Conservation (phyloP, 2,329 filamentous ascomycete species). For the Pyricularia sp. region DNA sequence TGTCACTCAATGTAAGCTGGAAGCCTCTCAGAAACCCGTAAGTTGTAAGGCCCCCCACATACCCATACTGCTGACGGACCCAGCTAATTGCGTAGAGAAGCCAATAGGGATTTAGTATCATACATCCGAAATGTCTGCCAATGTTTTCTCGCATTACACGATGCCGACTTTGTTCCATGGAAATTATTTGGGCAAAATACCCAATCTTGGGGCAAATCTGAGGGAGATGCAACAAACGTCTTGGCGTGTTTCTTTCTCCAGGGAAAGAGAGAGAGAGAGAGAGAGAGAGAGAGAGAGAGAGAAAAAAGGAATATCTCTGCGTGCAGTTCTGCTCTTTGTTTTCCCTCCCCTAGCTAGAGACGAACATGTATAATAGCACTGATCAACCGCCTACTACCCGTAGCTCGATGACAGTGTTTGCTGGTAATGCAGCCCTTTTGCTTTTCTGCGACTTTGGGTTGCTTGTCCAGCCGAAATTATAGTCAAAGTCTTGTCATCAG, state of each 20-base stretch:
- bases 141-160: neutral
- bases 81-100: neutral
- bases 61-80: neutral
- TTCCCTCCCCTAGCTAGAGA: neutral
- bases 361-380: neutral
- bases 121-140: neutral
- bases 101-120: neutral
- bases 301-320: no score
- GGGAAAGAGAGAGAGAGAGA: no score
- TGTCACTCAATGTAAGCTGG: neutral
- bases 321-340: neutral
- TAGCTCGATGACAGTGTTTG: neutral
- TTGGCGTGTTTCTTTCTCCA: neutral
- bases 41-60: neutral
- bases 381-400: neutral
- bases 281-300: no score
- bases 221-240: neutral
- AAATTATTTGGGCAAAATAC: neutral
- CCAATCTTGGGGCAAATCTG: neutral
- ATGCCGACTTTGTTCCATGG: neutral
- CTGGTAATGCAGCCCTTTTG: neutral
- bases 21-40: neutral
- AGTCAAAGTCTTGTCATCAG: neutral
- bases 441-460: neutral
- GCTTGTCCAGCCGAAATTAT: neutral